phyloP scores from a whole-genome alignment of 768 basidiomycete genomes.

The Calocybe gangraenosa region DNA sequence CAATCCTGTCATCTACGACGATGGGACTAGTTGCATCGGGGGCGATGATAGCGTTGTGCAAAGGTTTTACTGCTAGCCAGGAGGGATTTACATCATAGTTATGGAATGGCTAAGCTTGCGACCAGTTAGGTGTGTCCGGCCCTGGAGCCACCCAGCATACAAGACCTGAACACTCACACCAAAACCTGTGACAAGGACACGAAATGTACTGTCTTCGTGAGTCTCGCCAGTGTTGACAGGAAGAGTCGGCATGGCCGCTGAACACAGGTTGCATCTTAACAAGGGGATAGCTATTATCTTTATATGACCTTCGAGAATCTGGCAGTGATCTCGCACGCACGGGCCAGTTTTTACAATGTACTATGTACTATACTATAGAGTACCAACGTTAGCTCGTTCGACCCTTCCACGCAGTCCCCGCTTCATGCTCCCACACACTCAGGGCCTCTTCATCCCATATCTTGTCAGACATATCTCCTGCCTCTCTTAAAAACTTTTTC shows the following conservation, averaged over 20 bases:
- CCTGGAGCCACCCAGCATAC: conserved; percentile 3
- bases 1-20: conserved; percentile 19
- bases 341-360: conserved; percentile 11
- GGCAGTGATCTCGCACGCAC: conserved; percentile 19
- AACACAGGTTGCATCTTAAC: too few species aligned
- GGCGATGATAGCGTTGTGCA: conserved; percentile 52
- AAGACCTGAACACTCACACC: conserved; percentile 36
- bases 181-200: conserved; percentile 49
- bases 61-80: conserved; percentile 62
- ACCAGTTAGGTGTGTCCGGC: conserved; percentile 11
- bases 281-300: too few species aligned
- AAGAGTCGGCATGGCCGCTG: conserved; percentile 28
- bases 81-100: conserved; percentile 61
- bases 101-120: conserved; percentile 45
- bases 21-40: conserved; percentile 30
- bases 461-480: conserved; percentile 40
- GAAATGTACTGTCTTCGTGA: conserved; percentile 31
- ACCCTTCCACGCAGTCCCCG: conserved; percentile 45
- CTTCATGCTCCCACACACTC: conserved; percentile 48
- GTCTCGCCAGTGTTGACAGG: conserved; percentile 17
- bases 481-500: conserved; percentile 39
- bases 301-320: too few species aligned
- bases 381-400: conserved; percentile 14
- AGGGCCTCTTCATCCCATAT: conserved; percentile 60
- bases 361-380: too few species aligned